Base-by-base conservation (phyloP, 106 monocot genomes). In the Ottelia alismoides region DNA sequence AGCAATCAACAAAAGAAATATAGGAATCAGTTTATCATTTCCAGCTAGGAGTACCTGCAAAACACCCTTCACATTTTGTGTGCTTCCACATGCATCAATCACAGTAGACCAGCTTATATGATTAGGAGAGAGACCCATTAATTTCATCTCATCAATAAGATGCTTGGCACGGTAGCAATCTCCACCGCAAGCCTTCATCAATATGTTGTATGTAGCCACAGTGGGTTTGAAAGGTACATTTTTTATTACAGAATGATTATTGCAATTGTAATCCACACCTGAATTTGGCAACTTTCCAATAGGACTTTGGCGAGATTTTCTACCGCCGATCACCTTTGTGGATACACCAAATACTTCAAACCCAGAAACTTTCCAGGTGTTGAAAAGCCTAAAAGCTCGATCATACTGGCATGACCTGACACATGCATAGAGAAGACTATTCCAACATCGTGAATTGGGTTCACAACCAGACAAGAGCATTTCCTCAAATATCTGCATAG, bases 161-260 rank as follows among this genome's bases (percentile, higher is more conserved):
- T 53, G 52, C 65, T 78, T 93, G 48, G 83, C 83, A 56, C 72
- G 82, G 22, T 78, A 59, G 30, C 66, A 63, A 68, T 93, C 75
- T 45, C 76, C 73, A n/a, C 92, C 92, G 76, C 92, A 93, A 16
- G 83, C 92, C 70, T 83, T 87, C 87, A 93, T 87, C 60, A 93
- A 70, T 59, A 83, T 78, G 68, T 93, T 93, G 68, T 72, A 93
- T 22, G 92, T 93, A 21, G 77, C 69, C 56, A 87, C 74, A 17
- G 87, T 83, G 24, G 92, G 87, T 64, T 25, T 83, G 66, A 93
- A 93, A 28, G 76, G 72, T 57, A 89, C 62, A 55, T 74, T 58
- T 25, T 44, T 59, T n/a, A n/a, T n/a, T n/a, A n/a, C n/a, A n/a
- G n/a, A n/a, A n/a, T n/a, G n/a, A n/a, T n/a, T n/a, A n/a, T n/a